phyloP scores from a whole-genome alignment of 305 asterid species.

The Fraxinus xanthoxyloides region DNA sequence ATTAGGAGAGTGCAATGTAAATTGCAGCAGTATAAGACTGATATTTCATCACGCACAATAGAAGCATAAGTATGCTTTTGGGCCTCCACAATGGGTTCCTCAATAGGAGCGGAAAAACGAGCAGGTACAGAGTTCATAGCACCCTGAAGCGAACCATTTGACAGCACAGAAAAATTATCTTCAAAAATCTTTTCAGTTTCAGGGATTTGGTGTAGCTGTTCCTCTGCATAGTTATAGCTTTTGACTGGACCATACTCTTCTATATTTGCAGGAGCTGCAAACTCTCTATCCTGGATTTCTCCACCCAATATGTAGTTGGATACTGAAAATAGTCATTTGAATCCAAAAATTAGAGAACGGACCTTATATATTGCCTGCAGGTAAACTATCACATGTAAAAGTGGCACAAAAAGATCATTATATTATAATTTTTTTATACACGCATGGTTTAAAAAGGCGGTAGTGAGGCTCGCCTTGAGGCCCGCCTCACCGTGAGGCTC shows the following conservation, averaged over 20 bases:
- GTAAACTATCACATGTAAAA: neutral
- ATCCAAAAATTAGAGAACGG: conserved; percentile 1
- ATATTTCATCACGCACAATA: conserved; percentile 61
- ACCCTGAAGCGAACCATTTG: conserved; percentile 74
- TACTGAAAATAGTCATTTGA: conserved; percentile 37
- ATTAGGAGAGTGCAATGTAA: neutral
- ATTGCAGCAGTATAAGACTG: conserved; percentile 10
- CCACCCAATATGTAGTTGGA: conserved; percentile 61
- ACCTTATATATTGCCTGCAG: neutral
- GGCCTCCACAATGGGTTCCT: conserved; percentile 69
- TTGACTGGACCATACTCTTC: conserved; percentile 52
- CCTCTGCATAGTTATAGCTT: conserved; percentile 54
- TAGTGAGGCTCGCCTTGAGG: too few relatives aligned
- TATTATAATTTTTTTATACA: neutral
- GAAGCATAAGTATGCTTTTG: conserved; percentile 98
- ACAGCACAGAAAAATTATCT: conserved; percentile 51
- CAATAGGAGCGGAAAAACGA: conserved; percentile 53
- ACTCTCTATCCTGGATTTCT: conserved; percentile 66
- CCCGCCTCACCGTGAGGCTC: too few relatives aligned
- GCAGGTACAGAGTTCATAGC: conserved; percentile 52
- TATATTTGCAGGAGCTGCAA: conserved; percentile 39
- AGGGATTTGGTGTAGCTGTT: conserved; percentile 55
- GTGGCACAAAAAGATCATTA: neutral
- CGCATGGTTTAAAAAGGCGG: too few relatives aligned
- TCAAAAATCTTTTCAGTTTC: conserved; percentile 61